These are phyloP conservation scores for Dalbergia oliveri DNA, from an alignment of 306 rosid genomes.

Conservation along the genomic window DNA sequence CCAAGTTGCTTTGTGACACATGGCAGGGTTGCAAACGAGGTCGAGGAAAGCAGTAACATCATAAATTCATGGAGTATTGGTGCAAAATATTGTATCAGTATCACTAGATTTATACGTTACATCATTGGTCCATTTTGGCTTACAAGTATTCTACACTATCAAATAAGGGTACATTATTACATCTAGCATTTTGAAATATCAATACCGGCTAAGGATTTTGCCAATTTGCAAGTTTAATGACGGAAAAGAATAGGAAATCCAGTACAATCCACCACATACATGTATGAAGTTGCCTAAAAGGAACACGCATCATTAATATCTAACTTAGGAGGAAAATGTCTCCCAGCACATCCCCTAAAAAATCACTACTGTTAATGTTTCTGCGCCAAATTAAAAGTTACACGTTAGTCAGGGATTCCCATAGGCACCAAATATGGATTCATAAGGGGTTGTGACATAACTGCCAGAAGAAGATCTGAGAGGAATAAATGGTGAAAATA, in stretches of 20 bases:
- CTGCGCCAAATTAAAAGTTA: too few species aligned
- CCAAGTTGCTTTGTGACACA: neutral
- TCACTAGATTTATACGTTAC: neutral
- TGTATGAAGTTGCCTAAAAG: neutral
- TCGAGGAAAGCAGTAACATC: neutral
- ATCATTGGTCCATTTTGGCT: neutral
- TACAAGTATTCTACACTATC: neutral
- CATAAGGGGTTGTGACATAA: neutral
- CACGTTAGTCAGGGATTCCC: too few species aligned
- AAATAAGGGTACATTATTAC: neutral
- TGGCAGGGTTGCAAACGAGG: neutral
- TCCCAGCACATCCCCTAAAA: neutral
- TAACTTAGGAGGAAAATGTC: conserved; percentile 10
- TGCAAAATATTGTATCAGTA: neutral
- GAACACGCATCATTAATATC: conserved; percentile 15
- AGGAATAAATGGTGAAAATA: conserved; percentile 2
- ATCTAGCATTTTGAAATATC: neutral
- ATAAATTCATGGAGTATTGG: neutral
- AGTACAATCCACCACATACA: neutral
- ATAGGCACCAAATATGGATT: neutral
- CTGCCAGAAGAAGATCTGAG: conserved; percentile 25
- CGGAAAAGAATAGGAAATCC: neutral
- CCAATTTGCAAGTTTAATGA: neutral
- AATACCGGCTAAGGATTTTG: neutral
- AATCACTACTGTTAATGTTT: too few species aligned